Percentiles rank a stretch among this genome's conserved stretches.
Conservation (phyloP, 2,329 filamentous ascomycete genomes). For the Blastomyces emzantsi region DNA sequence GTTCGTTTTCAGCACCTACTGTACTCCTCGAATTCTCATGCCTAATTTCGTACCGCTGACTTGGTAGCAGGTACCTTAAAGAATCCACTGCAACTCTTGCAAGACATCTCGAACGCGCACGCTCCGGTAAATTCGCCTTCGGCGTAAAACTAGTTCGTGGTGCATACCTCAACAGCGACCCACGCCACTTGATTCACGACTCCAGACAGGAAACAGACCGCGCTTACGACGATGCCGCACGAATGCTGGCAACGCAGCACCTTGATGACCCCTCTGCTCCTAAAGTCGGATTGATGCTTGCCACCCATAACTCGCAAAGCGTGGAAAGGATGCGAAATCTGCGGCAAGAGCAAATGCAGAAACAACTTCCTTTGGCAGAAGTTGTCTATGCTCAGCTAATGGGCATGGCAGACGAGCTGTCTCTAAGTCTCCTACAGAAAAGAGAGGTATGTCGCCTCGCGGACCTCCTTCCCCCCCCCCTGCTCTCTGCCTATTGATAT, state of each 20-base stretch:
- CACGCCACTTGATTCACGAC: conserved; percentile 38
- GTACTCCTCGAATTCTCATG: not conserved
- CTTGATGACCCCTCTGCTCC: conserved; percentile 33
- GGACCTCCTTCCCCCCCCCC: not conserved
- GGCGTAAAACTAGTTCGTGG: conserved; percentile 47
- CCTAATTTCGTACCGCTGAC: conserved; percentile 3
- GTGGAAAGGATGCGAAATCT: conserved; percentile 44
- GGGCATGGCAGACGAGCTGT: conserved; percentile 94
- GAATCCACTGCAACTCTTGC: conserved; percentile 38
- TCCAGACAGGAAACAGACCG: conserved; percentile 41
- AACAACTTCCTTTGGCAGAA: conserved; percentile 37
- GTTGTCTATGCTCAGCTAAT: conserved; percentile 70
- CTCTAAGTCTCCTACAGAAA: conserved; percentile 46
- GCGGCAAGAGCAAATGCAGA: conserved; percentile 38
- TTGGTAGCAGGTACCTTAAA: conserved; percentile 34
- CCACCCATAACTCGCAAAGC: conserved; percentile 50
- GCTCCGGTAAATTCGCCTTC: conserved; percentile 41
- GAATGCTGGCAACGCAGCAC: conserved; percentile 45
- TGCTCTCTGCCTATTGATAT: not conserved
- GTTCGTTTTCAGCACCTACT: conserved; percentile 19
- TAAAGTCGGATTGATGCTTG: conserved; percentile 46
- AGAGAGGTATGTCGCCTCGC: conserved; percentile 9
- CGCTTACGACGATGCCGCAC: conserved; percentile 50
- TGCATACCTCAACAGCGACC: conserved; percentile 45
- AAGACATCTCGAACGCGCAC: conserved; percentile 38